phyloP scores from a whole-genome alignment of 2,329 filamentous ascomycete species.

The Epicoccum sorghinum region DNA sequence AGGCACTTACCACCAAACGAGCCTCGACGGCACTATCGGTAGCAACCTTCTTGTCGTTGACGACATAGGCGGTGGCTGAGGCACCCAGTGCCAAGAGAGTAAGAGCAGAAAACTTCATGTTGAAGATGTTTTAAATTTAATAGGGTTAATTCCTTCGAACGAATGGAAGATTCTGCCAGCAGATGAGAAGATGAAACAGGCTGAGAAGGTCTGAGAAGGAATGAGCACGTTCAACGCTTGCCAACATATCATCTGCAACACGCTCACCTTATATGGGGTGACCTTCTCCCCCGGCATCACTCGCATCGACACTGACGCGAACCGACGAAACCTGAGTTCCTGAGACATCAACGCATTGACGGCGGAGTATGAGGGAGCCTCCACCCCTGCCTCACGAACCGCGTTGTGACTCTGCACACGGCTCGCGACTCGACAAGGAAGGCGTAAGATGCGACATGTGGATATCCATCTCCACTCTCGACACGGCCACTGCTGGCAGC shows the following conservation, averaged over 20 bases:
- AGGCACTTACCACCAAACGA: constrained; percentile 33
- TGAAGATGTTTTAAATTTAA: constrained; percentile 27
- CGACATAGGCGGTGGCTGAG: constrained; percentile 41
- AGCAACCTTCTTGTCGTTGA: constrained; percentile 29
- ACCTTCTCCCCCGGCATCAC: constrained; percentile 2
- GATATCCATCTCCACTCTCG: constrained; percentile 22
- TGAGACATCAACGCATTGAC: constrained; percentile 32
- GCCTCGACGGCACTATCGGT: constrained; percentile 33
- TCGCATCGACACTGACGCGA: constrained; percentile 13
- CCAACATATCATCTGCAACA: constrained; percentile 26
- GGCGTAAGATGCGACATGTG: constrained; percentile 18
- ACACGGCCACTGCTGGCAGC: constrained; percentile 12
- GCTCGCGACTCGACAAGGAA: constrained; percentile 16
- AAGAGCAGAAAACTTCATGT: constrained; percentile 39
- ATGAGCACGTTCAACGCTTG: constrained; percentile 44
- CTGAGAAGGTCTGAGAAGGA: constrained; percentile 41
- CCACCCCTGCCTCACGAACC: constrained; percentile 15
- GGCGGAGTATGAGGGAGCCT: constrained; percentile 16
- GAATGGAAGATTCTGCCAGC: constrained; percentile 38
- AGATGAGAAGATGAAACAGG: constrained; percentile 35
- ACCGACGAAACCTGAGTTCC: constrained; percentile 15
- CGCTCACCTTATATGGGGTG: constrained; percentile 35
- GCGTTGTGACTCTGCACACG: constrained; percentile 5
- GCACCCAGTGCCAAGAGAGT: constrained; percentile 42
- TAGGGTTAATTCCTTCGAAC: constrained; percentile 18